A percentile compares a stretch with the other conserved stretches of the same genome.
These are phyloP conservation scores for Lonicera japonica DNA, from an alignment of 129 eudicot genomes.

Conservation along the genomic window DNA sequence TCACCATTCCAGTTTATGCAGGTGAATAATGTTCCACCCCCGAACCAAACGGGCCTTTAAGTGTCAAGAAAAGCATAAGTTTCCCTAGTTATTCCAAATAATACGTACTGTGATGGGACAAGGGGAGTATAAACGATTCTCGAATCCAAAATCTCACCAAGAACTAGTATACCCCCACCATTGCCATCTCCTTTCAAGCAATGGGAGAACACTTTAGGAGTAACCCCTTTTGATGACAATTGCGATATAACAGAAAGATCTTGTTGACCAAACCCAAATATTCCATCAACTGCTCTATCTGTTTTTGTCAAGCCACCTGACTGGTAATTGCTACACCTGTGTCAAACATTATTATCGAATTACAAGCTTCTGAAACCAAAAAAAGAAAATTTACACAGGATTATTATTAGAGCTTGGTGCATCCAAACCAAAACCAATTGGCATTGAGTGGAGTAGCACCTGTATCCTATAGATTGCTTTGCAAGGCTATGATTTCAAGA, in stretches of 20 bases:
- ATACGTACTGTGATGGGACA: slow-evolving; percentile 95
- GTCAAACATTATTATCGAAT: slow-evolving; percentile 11
- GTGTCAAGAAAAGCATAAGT: neutral
- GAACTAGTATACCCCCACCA: slow-evolving; percentile 96
- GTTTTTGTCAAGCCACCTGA: slow-evolving; percentile 82
- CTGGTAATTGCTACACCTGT: slow-evolving; percentile 93
- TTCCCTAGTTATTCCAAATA: slow-evolving; percentile 1
- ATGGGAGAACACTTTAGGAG: slow-evolving; percentile 91
- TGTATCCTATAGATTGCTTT: no score
- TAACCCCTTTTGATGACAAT: slow-evolving; percentile 78
- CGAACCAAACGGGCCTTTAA: neutral
- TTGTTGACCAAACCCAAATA: slow-evolving; percentile 87
- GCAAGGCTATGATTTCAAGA: no score
- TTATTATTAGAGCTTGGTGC: no score
- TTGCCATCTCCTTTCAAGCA: slow-evolving; percentile 89
- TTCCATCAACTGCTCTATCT: slow-evolving; percentile 90
- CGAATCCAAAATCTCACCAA: slow-evolving; percentile 94
- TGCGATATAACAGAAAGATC: slow-evolving; percentile 81
- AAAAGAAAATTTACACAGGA: neutral
- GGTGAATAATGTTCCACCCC: no score
- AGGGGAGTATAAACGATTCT: slow-evolving; percentile 95
- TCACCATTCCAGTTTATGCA: no score
- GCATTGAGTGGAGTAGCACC: no score
- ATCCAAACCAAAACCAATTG: no score
- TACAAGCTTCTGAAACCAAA: slow-evolving; percentile 9